Evolutionary conservation across 1,139 yeast species (phyloP).

Genomic region (Geotrichum cucujoidarum): DNA sequence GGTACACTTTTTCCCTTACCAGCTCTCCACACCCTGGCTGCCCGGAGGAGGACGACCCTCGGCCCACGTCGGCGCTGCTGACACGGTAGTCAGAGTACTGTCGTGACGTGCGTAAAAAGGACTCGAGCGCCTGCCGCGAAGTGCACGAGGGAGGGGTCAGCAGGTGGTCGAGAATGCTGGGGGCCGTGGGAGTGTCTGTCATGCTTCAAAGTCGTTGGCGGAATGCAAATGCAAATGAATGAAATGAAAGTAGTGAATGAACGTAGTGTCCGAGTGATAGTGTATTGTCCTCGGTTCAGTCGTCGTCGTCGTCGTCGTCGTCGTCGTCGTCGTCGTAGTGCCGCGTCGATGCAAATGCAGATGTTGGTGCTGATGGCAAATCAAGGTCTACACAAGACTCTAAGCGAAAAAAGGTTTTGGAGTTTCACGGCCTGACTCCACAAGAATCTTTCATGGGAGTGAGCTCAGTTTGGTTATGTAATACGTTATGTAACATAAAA

Average conservation of each 20-base stretch:
- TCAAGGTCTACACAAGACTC: too few relatives aligned
- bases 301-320: too few relatives aligned
- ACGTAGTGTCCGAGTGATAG: too few relatives aligned
- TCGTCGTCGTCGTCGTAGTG: neutral
- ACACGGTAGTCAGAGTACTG: slow-evolving; percentile 29
- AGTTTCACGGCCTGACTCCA: too few relatives aligned
- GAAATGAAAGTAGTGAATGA: neutral
- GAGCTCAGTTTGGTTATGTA: too few relatives aligned
- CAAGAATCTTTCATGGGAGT: too few relatives aligned
- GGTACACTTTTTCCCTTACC: slow-evolving; percentile 29
- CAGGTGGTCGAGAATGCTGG: slow-evolving; percentile 20
- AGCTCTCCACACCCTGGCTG: slow-evolving; percentile 32
- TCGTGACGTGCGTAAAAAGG: slow-evolving; percentile 30
- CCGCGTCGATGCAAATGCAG: neutral
- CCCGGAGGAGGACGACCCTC: too few relatives aligned
- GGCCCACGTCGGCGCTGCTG: slow-evolving; percentile 26
- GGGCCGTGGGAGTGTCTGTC: slow-evolving; percentile 1
- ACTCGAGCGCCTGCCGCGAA: slow-evolving; percentile 26
- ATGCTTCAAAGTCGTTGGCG: too few relatives aligned
- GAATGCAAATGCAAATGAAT: neutral
- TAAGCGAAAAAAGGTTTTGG: too few relatives aligned
- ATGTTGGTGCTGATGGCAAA: too few relatives aligned
- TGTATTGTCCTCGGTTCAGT: too few relatives aligned
- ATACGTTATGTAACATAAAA: too few relatives aligned
- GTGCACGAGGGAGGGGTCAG: slow-evolving; percentile 28